Evolutionary conservation across 805 yeast genomes (phyloP), one percentile per base, ranked within the genome.

Genomic region (Monosporozyma solicola): DNA sequence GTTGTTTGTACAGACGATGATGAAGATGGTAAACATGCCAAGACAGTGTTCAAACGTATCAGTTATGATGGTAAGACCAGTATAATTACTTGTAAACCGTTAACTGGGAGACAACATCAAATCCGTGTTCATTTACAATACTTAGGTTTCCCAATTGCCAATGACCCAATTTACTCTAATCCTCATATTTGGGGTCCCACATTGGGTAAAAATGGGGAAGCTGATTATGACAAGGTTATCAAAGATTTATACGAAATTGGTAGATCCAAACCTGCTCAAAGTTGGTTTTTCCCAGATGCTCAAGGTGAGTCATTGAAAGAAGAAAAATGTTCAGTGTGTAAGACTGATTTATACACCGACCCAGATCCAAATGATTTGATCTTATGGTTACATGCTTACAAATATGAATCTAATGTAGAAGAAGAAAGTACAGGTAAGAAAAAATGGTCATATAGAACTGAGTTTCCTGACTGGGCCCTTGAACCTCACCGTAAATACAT

Each of bases 21-120:
- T 13, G 64, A 55, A 13, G 64, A 64, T 15, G 74, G 72, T 0
- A 87, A 87, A 61, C 82, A 80, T n/a, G 90, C 97, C 9, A 77
- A 69, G 50, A 94, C 98, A 0, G 67, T 72, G 8, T 92, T 91
- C 69, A 72, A 67, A 54, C 74, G 87, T 50, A 70, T 86, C 0
- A 76, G 86, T 10, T 87, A 77, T 63, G 88, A 91, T 67, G 79
- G 85, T 1, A 63, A 75, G 61, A 73, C 59, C 27, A 67, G 66
- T 80, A 75, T 92, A 32, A 96, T 92, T 3, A 74, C 80, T 55
- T 91, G 97, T 69, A 78, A 74, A 59, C 99, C 99, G 1, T 71
- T 78, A 16, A 91, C 98, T 0, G 99, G 99, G 0, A 75, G 99
- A 62, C 88, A 97, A 0, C 99, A 92, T 67, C 99, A 92, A 66